Base-by-base conservation (phyloP, 2,329 filamentous ascomycete genomes). In the Calycina marina region DNA sequence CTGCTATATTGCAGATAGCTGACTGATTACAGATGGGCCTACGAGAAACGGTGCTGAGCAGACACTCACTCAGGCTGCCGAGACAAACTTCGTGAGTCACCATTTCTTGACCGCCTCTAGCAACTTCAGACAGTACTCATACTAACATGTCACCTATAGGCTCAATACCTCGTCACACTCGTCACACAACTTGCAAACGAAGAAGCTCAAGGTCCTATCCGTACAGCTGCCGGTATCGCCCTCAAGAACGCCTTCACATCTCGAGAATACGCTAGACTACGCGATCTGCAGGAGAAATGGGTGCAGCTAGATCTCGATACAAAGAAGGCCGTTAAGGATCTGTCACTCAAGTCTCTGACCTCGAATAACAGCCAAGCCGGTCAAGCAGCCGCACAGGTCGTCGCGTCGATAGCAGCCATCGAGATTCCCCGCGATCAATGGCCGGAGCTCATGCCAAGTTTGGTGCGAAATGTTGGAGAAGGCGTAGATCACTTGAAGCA, bases 161-260 rank as follows among this genome's bases (percentile, higher is more conserved):
- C 90, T 51, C 74, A 80, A 59, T 98, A 98, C 62, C 76, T 96
- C 46, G 75, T 78, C 46, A 90, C 85, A 43, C 80, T 98, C 54
- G 88, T 90, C 46, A 79, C 83, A 61, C 84, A 93, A 61, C 75
- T 98, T 52, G 85, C 86, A 55, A 93, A 94, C 61, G 88, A 96
- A 54, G 69, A 72, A 47, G 77, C 80, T 45, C 69, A 81, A 54
- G 71, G 80, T 44, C 72, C 83, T 54, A 90, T 94, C 55, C 80
- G 90, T 68, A 80, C 83, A 48, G 88, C 90, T 47, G 90, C 90
- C 50, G 90, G 86, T 73, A 73, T 98, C 49, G 88, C 90, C 48
- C 68, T 98, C 53, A 98, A 98, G 65, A 98, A 98, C 69, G 81
- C 90, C 51, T 96, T 98, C 65, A 84, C 83, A 53, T 82, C 86